Conservation (phyloP, 108 stramenopile species). For the Nitzschia sp. region DNA sequence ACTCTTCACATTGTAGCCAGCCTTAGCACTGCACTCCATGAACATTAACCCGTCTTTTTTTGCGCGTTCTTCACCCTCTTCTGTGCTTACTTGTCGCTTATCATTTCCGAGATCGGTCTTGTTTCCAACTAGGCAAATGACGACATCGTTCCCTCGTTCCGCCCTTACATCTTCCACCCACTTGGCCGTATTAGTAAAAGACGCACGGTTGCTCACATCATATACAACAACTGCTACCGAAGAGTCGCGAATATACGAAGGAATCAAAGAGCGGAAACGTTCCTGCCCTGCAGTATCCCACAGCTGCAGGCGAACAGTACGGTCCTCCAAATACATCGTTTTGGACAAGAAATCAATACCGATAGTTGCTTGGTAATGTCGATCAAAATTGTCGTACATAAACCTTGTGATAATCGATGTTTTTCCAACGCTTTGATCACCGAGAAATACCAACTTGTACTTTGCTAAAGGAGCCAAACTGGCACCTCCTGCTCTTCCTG, state of each 20-base stretch:
- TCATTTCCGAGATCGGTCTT: constrained; percentile 98
- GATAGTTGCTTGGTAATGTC: constrained; percentile 98
- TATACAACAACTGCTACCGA: constrained; percentile 98
- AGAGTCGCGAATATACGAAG: constrained; percentile 98
- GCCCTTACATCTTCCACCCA: constrained; percentile 99
- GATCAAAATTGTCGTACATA: constrained; percentile 96
- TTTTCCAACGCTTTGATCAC: constrained; percentile 99
- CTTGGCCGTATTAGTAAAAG: constrained; percentile 96
- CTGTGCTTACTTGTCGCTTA: constrained; percentile 93
- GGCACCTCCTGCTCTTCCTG: constrained; percentile 35
- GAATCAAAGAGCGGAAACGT: constrained; percentile 92
- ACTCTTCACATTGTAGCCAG: constrained; percentile 96
- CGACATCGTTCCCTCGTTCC: constrained; percentile 97
- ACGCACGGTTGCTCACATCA: constrained; percentile 96
- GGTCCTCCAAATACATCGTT: constrained; percentile 98
- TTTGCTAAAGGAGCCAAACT: constrained; percentile 89
- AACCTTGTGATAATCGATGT: constrained; percentile 99
- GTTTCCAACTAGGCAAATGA: constrained; percentile 98
- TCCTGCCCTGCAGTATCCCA: constrained; percentile 99
- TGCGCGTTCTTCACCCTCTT: constrained; percentile 97
- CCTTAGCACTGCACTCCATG: constrained; percentile 99
- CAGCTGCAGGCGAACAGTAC: constrained; percentile 98
- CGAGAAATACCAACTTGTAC: constrained; percentile 99
- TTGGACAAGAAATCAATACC: constrained; percentile 99
- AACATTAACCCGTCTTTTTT: constrained; percentile 93